phyloP scores from a whole-genome alignment of 2,329 filamentous ascomycete genomes.

The Lasiodiplodia theobromae region DNA sequence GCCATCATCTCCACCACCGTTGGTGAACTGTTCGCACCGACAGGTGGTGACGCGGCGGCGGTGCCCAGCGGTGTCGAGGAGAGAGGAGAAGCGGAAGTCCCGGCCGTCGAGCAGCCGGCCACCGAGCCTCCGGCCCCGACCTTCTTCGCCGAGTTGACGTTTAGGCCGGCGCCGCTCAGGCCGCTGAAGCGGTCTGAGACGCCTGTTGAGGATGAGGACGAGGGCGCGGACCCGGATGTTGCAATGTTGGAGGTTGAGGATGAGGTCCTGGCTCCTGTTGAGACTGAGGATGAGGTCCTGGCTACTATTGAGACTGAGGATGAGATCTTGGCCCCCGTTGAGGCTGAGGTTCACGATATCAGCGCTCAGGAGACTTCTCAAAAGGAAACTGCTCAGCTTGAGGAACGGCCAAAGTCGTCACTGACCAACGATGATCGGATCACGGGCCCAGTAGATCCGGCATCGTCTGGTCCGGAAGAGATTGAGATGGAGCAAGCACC shows the following conservation, averaged over 20 bases:
- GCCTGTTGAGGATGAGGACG: neutral
- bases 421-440: neutral
- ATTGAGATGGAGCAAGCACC: neutral
- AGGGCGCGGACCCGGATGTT: neutral
- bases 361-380: neutral
- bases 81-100: neutral
- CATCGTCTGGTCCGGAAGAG: neutral
- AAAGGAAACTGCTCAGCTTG: neutral
- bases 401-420: neutral
- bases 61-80: neutral
- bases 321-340: neutral
- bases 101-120: neutral
- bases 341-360: neutral
- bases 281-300: neutral
- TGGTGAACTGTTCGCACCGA: neutral
- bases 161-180: constrained; percentile 2
- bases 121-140: neutral
- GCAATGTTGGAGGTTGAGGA: neutral
- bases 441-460: neutral
- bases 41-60: neutral
- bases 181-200: neutral
- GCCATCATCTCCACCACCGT: neutral
- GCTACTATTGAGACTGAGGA: neutral
- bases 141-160: constrained; percentile 2
- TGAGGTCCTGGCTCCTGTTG: neutral